phyloP scores from a whole-genome alignment of 2,329 filamentous ascomycete species.

The Huntiella savannae region DNA sequence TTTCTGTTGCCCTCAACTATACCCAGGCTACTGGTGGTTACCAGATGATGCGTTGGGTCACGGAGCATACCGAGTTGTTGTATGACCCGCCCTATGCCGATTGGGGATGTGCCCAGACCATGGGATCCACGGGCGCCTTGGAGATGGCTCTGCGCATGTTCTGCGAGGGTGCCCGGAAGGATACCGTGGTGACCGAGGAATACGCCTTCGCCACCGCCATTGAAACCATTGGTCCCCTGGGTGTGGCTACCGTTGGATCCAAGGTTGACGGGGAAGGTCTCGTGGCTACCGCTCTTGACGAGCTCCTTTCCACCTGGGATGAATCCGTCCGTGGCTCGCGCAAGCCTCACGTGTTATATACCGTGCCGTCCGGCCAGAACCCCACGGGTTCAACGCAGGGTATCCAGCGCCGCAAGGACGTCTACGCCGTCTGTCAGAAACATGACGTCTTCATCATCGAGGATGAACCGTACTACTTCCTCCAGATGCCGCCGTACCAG shows the following conservation, averaged over 20 bases:
- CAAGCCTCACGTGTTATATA: constrained; percentile 38
- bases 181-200: constrained; percentile 70
- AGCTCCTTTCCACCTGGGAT: constrained; percentile 32
- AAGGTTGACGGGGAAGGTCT: constrained; percentile 35
- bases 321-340: constrained; percentile 22
- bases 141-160: constrained; percentile 76
- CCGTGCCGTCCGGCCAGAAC: constrained; percentile 64
- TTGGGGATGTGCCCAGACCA: constrained; percentile 68
- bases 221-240: constrained; percentile 36
- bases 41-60: constrained; percentile 76
- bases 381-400: constrained; percentile 74
- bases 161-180: constrained; percentile 45
- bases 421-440: constrained; percentile 64
- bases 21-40: constrained; percentile 70
- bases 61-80: constrained; percentile 87
- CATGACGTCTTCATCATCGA: constrained; percentile 78
- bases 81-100: constrained; percentile 75
- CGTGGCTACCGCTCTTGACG: constrained; percentile 31
- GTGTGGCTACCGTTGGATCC: constrained; percentile 31
- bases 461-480: constrained; percentile 88
- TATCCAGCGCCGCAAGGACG: constrained; percentile 41
- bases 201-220: constrained; percentile 69
- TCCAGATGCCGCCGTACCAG: constrained; percentile 67
- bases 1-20: constrained; percentile 84
- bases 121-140: constrained; percentile 70